Conservation (phyloP, 495 filamentous ascomycete genomes). For the Hypoxylon fragiforme region DNA sequence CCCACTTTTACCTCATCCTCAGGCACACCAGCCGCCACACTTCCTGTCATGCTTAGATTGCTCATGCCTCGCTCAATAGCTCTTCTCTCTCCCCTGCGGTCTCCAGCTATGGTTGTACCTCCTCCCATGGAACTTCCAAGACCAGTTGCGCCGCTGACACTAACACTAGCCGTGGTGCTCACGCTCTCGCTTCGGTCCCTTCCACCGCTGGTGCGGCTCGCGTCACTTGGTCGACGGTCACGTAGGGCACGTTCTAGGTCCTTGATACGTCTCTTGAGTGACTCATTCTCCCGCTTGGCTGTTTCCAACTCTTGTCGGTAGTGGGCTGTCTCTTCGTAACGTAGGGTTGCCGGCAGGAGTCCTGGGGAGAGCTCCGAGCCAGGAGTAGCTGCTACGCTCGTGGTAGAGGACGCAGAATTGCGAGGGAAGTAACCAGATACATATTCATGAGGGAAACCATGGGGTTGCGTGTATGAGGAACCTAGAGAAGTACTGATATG, state of each 20-base stretch:
- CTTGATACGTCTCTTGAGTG: constrained; percentile 69
- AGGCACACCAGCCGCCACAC: constrained; percentile 47
- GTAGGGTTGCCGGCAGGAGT: constrained; percentile 54
- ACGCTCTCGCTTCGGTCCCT: constrained; percentile 47
- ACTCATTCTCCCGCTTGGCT: constrained; percentile 79
- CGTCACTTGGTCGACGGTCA: constrained; percentile 50
- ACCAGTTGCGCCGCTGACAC: constrained; percentile 30
- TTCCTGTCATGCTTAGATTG: constrained; percentile 40
- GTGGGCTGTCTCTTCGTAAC: constrained; percentile 72
- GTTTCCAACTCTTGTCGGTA: constrained; percentile 72
- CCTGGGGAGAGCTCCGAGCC: constrained; percentile 48
- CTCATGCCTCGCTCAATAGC: constrained; percentile 38
- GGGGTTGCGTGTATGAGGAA: constrained; percentile 26
- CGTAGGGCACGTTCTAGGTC: constrained; percentile 66
- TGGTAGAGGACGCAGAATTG: constrained; percentile 27
- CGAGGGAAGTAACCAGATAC: constrained; percentile 42
- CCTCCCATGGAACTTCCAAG: constrained; percentile 24
- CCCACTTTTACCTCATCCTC: constrained; percentile 57
- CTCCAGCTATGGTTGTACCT: constrained; percentile 29
- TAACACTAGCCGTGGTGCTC: constrained; percentile 37
- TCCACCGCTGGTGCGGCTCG: constrained; percentile 40
- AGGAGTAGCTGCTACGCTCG: constrained; percentile 39
- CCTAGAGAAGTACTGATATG: constrained; percentile 24
- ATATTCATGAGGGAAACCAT: constrained; percentile 30
- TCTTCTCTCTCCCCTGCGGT: constrained; percentile 37